Conservation (phyloP, 257 asterid species). For the Catharanthus roseus region DNA sequence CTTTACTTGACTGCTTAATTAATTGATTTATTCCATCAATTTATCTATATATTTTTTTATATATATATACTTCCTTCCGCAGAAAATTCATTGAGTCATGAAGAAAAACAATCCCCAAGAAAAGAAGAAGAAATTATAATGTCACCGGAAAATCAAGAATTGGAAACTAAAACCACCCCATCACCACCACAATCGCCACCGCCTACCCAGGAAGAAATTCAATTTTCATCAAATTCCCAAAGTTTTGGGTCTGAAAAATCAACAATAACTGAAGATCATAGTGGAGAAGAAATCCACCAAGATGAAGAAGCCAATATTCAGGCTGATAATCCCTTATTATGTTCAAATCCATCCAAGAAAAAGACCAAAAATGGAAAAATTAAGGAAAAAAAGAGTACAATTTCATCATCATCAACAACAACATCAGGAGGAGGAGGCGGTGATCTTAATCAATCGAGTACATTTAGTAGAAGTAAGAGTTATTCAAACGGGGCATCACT, state of each 20-base stretch:
- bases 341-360: neutral
- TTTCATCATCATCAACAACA: neutral
- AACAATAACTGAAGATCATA: constrained; percentile 34
- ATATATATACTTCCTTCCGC: neutral
- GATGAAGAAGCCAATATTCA: constrained; percentile 21
- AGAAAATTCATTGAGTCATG: constrained; percentile 12
- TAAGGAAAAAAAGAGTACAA: constrained; percentile 19
- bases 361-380: neutral
- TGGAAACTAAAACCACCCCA: constrained; percentile 16
- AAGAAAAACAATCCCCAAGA: constrained; percentile 29
- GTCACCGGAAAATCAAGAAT: constrained; percentile 16
- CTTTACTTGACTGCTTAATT: neutral
- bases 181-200: neutral
- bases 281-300: constrained; percentile 15
- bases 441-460: no score
- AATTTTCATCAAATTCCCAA: no score
- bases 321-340: constrained; percentile 12
- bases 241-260: constrained; percentile 61
- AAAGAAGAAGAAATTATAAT: constrained; percentile 32
- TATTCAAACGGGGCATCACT: constrained; percentile 33
- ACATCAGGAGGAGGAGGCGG: no score
- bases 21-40: constrained; percentile 10
- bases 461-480: constrained; percentile 39
- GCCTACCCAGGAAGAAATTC: constrained; percentile 56
- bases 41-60: no score